A percentile compares a stretch with the other conserved stretches of the same genome.
These are phyloP conservation scores for Paramecium tetraurelia DNA, from an alignment of 73 alveolate species.

Conservation along the genomic window DNA sequence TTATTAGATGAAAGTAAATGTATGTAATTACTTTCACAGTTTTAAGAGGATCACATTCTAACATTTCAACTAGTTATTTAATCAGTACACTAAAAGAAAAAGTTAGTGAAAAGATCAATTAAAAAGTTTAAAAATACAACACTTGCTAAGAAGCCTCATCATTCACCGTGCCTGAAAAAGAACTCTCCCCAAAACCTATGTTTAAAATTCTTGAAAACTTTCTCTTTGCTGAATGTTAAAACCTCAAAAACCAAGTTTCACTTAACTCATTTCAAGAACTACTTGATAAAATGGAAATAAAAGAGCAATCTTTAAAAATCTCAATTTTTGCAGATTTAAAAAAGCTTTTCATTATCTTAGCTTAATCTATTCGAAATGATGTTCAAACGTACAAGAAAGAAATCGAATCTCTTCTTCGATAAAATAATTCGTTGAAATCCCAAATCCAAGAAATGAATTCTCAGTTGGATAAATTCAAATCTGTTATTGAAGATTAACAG, in stretches of 20 bases:
- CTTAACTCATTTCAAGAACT: background rate
- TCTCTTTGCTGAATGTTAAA: background rate
- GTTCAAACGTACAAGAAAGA: background rate
- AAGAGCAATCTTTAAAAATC: constrained; percentile 22
- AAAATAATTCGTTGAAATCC: background rate
- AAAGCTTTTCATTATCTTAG: background rate
- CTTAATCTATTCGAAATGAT: background rate
- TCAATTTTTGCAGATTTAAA: constrained; percentile 18
- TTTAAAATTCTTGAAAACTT: background rate
- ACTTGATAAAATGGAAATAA: constrained; percentile 1
- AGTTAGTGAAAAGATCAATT: background rate
- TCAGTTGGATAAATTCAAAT: background rate
- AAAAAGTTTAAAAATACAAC: constrained; percentile 11
- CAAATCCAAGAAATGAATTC: background rate
- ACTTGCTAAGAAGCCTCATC: constrained; percentile 22
- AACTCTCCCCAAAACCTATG: background rate
- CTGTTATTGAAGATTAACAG: background rate
- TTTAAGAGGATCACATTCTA: constrained; percentile 37
- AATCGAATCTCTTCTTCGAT: background rate
- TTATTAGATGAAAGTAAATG: constrained; percentile 33
- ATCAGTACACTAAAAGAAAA: constrained; percentile 40
- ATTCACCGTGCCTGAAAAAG: background rate
- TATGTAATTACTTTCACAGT: background rate
- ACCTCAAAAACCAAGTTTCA: background rate
- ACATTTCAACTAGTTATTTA: background rate